phyloP scores from a whole-genome alignment of 371 early-diverging fungal species.

The Aphelidium insulamus region DNA sequence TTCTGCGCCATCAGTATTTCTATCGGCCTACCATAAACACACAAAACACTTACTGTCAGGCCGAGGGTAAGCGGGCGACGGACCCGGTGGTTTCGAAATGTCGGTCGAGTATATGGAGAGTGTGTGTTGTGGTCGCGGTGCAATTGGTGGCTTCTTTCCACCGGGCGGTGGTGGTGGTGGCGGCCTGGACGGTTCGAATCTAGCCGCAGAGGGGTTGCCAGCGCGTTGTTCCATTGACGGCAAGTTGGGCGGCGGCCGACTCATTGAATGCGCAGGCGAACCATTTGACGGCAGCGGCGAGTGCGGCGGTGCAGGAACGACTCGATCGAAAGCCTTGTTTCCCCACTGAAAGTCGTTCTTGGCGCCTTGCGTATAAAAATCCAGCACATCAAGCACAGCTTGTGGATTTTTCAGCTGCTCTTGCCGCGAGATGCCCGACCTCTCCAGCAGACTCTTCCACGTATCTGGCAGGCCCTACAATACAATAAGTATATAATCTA shows the following conservation, averaged over 20 bases:
- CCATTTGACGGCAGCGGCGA: conserved; percentile 6
- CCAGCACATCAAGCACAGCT: conserved; percentile 83
- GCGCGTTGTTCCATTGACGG: conserved; percentile 5
- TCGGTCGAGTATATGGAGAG: not conserved
- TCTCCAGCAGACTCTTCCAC: conserved; percentile 74
- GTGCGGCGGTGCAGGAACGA: conserved; percentile 11
- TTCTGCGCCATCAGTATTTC: not conserved
- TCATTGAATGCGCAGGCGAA: not conserved
- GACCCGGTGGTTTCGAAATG: not conserved
- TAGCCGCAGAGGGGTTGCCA: not conserved
- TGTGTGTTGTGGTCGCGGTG: not conserved
- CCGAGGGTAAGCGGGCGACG: not conserved
- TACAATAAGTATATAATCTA: not conserved
- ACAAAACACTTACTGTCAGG: not conserved
- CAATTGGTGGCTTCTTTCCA: not conserved
- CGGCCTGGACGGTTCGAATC: not conserved
- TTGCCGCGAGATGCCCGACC: conserved; percentile 81
- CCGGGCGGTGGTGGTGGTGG: conserved; percentile 4
- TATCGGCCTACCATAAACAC: not conserved
- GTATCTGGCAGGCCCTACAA: conserved; percentile 72
- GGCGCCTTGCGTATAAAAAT: conserved; percentile 49
- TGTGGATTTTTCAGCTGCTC: conserved; percentile 88
- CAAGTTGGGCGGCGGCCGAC: conserved; percentile 1
- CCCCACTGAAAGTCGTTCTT: conserved; percentile 59
- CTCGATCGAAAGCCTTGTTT: conserved; percentile 64